These are phyloP conservation scores for Colletotrichum higginsianum DNA, from an alignment of 2,329 filamentous ascomycete genomes.

Conservation along the genomic window DNA sequence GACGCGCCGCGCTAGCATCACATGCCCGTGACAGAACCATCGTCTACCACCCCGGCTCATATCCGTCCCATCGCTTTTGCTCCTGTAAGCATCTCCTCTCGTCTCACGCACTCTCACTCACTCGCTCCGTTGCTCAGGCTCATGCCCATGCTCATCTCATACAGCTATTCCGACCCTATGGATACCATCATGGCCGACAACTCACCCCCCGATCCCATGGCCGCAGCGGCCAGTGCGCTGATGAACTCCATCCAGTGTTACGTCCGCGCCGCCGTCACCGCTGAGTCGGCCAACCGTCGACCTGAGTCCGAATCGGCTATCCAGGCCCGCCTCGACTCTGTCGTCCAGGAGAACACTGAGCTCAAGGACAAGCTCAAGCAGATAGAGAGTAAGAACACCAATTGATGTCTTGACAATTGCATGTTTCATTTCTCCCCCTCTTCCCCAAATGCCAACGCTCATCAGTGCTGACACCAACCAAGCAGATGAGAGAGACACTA, in stretches of 20 bases:
- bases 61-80: neutral
- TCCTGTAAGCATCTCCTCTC: neutral
- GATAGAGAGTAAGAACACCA: conserved; percentile 35
- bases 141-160: conserved; percentile 17
- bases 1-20: neutral
- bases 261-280: conserved; percentile 29
- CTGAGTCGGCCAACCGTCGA: conserved; percentile 12
- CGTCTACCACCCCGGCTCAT: neutral
- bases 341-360: conserved; percentile 23
- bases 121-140: neutral
- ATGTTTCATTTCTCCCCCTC: neutral
- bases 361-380: conserved; percentile 32
- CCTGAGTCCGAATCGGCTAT: conserved; percentile 2
- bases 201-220: conserved; percentile 28
- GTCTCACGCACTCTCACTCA: neutral
- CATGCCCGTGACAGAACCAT: conserved; percentile 12
- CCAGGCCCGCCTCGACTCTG: conserved; percentile 24
- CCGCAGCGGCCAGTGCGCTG: conserved; percentile 22
- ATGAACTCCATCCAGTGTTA: conserved; percentile 32
- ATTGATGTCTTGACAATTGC: neutral
- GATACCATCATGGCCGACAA: conserved; percentile 29
- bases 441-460: neutral
- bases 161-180: neutral
- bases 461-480: conserved; percentile 20
- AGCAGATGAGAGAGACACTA: conserved; percentile 25